Percentiles rank a stretch among this genome's conserved stretches.
phyloP scores from a whole-genome alignment of 495 filamentous ascomycete genomes.

The Friedmanniomyces endolithicus region DNA sequence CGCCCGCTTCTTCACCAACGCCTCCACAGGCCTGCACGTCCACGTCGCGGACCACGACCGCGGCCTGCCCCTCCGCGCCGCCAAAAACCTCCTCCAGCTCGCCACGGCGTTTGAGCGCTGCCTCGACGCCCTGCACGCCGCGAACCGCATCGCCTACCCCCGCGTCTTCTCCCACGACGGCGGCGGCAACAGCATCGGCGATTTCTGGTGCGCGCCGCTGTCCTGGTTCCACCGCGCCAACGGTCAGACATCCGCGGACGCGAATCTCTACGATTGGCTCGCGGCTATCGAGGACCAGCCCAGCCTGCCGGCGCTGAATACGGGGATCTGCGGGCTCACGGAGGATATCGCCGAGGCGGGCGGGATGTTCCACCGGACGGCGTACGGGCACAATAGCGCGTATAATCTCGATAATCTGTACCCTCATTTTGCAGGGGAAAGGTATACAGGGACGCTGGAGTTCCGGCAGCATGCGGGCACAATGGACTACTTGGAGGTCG shows the following conservation, averaged over 20 bases:
- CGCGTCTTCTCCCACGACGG: neutral
- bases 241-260: neutral
- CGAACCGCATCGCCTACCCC: conserved; percentile 1
- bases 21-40: conserved; percentile 29
- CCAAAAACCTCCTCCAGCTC: conserved; percentile 29
- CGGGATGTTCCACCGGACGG: no score
- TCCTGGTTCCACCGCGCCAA: neutral
- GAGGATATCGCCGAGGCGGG: no score
- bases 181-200: neutral
- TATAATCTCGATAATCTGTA: neutral
- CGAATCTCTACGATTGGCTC: neutral
- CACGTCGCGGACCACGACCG: conserved; percentile 27
- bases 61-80: conserved; percentile 19
- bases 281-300: neutral
- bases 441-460: conserved; percentile 24
- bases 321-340: neutral
- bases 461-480: conserved; percentile 34
- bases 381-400: neutral
- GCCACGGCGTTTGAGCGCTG: conserved; percentile 31
- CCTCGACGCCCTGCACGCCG: conserved; percentile 28
- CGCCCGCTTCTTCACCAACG: conserved; percentile 26
- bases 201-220: neutral
- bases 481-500: conserved; percentile 24
- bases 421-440: neutral
- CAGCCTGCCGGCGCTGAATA: neutral